A percentile compares a stretch with the other conserved stretches of the same genome.
Evolutionary conservation across 164 flowering plant genomes (phyloP).

Genomic region (Magnolia sinica): DNA sequence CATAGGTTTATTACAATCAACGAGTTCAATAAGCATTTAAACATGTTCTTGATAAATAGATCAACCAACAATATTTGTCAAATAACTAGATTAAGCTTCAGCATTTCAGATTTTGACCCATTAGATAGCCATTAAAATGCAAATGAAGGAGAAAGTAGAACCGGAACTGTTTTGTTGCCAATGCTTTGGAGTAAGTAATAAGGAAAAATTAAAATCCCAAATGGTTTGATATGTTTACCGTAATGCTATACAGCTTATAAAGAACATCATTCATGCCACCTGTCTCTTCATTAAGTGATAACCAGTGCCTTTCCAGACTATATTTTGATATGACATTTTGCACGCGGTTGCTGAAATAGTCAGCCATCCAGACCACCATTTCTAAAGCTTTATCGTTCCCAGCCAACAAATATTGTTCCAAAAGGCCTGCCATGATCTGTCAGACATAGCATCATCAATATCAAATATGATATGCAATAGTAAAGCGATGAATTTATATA

Average conservation of each 20-base stretch:
- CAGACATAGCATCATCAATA: background rate
- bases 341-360: constrained; percentile 80
- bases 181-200: no score
- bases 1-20: no score
- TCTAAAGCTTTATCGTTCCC: constrained; percentile 57
- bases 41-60: background rate
- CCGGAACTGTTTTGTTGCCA: no score
- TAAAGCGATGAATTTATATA: background rate
- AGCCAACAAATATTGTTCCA: constrained; percentile 78
- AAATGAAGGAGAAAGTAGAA: background rate
- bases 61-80: background rate
- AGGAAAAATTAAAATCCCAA: background rate
- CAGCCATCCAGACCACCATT: constrained; percentile 75
- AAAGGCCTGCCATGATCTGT: constrained; percentile 88
- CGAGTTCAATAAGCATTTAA: no score
- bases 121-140: background rate
- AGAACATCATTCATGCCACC: constrained; percentile 99
- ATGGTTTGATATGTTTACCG: constrained; percentile 31
- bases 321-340: constrained; percentile 62
- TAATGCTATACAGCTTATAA: constrained; percentile 60
- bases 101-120: background rate
- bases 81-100: background rate
- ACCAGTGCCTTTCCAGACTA: constrained; percentile 63
- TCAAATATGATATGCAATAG: background rate
- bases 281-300: constrained; percentile 77